phyloP scores from a whole-genome alignment of 306 rosid genomes.

The Glycyrrhiza uralensis region DNA sequence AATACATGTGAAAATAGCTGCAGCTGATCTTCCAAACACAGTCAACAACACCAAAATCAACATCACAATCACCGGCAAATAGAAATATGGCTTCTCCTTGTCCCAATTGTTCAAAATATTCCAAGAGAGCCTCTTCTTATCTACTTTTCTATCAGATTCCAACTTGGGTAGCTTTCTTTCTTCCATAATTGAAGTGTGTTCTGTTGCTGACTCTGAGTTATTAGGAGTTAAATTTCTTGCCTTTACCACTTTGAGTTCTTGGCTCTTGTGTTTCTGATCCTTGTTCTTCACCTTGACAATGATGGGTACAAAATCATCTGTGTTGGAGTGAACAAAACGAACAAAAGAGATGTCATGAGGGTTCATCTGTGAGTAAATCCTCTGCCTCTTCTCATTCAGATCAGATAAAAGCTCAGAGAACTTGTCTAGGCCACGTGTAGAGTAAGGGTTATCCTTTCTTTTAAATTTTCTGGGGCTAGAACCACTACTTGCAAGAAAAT shows the following conservation, averaged over 20 bases:
- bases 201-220: not conserved
- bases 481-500: slow-evolving; percentile 27
- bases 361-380: slow-evolving; percentile 55
- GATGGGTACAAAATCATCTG: slow-evolving; percentile 71
- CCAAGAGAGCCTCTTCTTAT: slow-evolving; percentile 23
- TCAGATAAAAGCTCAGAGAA: slow-evolving; percentile 77
- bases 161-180: slow-evolving; percentile 15
- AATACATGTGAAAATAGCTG: slow-evolving; percentile 56
- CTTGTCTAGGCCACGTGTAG: slow-evolving; percentile 77
- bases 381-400: slow-evolving; percentile 70
- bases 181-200: slow-evolving; percentile 17
- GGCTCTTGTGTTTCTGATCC: slow-evolving; percentile 35
- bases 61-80: slow-evolving; percentile 49
- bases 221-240: slow-evolving; percentile 13
- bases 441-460: slow-evolving; percentile 59
- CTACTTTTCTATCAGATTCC: not conserved
- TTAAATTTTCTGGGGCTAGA: slow-evolving; percentile 44
- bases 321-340: slow-evolving; percentile 59
- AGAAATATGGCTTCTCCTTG: slow-evolving; percentile 44
- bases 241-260: slow-evolving; percentile 34
- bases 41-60: slow-evolving; percentile 50
- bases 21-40: slow-evolving; percentile 59
- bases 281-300: slow-evolving; percentile 63
- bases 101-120: slow-evolving; percentile 19
- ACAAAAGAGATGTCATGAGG: slow-evolving; percentile 59